phyloP scores from a whole-genome alignment of 805 yeast genomes.

The Hanseniaspora meyeri region DNA sequence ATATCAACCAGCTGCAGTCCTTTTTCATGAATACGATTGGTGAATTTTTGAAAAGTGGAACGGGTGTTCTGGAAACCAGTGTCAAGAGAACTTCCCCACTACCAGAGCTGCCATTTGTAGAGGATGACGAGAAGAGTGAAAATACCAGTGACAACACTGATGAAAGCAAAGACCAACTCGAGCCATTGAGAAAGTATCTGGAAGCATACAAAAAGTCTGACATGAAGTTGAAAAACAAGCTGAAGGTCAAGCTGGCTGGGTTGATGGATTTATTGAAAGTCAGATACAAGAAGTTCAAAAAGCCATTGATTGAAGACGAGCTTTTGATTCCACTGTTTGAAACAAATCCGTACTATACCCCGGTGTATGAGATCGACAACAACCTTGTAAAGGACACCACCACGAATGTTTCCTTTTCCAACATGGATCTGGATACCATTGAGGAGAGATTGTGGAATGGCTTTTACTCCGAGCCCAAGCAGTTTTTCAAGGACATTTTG shows the following conservation, averaged over 20 bases:
- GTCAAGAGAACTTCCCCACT: slow-evolving; percentile 35
- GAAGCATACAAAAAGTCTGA: slow-evolving; percentile 47
- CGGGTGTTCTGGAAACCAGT: slow-evolving; percentile 56
- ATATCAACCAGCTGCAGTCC: slow-evolving; percentile 34
- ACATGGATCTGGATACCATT: slow-evolving; percentile 86
- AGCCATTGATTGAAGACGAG: slow-evolving; percentile 76
- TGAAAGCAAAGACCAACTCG: slow-evolving; percentile 17
- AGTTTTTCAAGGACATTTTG: slow-evolving; percentile 72
- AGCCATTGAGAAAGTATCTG: slow-evolving; percentile 29
- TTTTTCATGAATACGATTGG: slow-evolving; percentile 46
- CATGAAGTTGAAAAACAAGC: slow-evolving; percentile 67
- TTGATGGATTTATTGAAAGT: slow-evolving; percentile 80
- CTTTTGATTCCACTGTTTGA: slow-evolving; percentile 68
- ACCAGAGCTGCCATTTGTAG: slow-evolving; percentile 30
- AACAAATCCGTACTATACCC: slow-evolving; percentile 31
- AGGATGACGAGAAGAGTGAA: slow-evolving; percentile 18
- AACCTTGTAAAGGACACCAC: slow-evolving; percentile 71
- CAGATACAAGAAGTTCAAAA: slow-evolving; percentile 78
- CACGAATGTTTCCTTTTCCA: slow-evolving; percentile 60
- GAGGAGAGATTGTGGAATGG: slow-evolving; percentile 98
- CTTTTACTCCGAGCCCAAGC: slow-evolving; percentile 81
- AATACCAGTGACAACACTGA: slow-evolving; percentile 25
- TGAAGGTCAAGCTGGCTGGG: slow-evolving; percentile 75
- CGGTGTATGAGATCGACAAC: slow-evolving; percentile 41
- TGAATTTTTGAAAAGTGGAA: slow-evolving; percentile 50